These are phyloP conservation scores for Scutellaria barbata DNA, from an alignment of 257 asterid species.

Conservation along the genomic window DNA sequence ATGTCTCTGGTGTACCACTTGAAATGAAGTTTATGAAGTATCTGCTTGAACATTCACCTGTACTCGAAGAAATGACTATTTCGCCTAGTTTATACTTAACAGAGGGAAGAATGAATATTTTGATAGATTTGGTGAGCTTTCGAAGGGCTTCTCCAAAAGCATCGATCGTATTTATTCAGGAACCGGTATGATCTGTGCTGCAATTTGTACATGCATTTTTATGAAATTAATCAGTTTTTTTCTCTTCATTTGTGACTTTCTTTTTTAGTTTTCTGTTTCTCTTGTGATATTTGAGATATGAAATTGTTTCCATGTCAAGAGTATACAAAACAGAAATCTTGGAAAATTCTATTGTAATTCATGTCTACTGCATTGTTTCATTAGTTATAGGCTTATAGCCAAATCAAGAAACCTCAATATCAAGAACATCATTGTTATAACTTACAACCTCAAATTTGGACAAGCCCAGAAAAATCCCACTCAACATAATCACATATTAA, in stretches of 20 bases:
- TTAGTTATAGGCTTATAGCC: not conserved
- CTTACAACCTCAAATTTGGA: constrained; percentile 21
- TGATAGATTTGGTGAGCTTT: constrained; percentile 65
- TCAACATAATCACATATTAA: constrained; percentile 12
- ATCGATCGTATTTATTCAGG: constrained; percentile 57
- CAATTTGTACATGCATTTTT: constrained; percentile 1
- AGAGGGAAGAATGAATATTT: constrained; percentile 60
- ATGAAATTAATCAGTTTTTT: not conserved
- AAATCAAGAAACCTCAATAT: constrained; percentile 22
- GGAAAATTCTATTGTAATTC: not conserved
- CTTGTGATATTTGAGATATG: not conserved
- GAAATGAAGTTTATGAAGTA: constrained; percentile 77
- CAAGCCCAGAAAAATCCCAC: constrained; percentile 24
- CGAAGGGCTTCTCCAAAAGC: constrained; percentile 84
- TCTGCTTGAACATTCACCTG: constrained; percentile 71
- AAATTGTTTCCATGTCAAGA: not conserved
- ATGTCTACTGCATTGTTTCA: not conserved
- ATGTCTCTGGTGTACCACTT: constrained; percentile 56
- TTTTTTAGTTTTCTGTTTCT: not conserved
- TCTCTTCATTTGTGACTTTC: not conserved
- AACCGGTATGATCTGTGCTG: constrained; percentile 40
- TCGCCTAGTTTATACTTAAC: constrained; percentile 50
- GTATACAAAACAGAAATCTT: not conserved
- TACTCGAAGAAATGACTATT: constrained; percentile 64
- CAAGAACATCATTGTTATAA: constrained; percentile 34